Conservation (phyloP, 345 rosid species). For the Excoecaria cochinchinensis region DNA sequence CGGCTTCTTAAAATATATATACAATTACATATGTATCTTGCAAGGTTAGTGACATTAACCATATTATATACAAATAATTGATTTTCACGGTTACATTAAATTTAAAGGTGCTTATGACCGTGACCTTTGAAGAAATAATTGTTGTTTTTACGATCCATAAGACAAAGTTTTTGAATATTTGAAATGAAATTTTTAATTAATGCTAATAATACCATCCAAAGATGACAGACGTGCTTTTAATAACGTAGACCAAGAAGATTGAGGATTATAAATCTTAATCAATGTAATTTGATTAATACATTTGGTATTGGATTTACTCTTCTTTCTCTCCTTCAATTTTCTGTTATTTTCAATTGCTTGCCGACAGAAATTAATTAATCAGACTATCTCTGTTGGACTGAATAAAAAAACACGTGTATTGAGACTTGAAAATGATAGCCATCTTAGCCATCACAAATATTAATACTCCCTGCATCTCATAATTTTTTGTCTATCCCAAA, state of each 20-base stretch:
- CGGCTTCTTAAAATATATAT: background rate
- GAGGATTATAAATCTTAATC: background rate
- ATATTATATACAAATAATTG: background rate
- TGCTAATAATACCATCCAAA: background rate
- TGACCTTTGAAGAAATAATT: background rate
- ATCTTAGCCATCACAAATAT: too few relatives aligned
- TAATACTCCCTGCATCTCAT: too few relatives aligned
- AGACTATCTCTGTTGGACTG: too few relatives aligned
- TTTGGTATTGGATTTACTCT: background rate
- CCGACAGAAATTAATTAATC: background rate
- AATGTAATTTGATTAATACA: background rate
- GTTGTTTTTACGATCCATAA: background rate
- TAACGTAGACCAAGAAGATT: background rate
- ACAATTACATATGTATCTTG: background rate
- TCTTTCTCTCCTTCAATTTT: background rate
- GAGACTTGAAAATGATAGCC: too few relatives aligned
- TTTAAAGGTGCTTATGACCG: too few relatives aligned
- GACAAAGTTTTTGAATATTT: background rate
- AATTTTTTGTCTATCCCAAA: too few relatives aligned
- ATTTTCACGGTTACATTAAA: background rate
- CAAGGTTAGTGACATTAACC: background rate
- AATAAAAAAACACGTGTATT: too few relatives aligned
- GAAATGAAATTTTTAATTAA: background rate
- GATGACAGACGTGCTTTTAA: background rate
- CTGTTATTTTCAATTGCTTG: background rate